A percentile compares a stretch with the other conserved stretches of the same genome.
These are phyloP conservation scores for Fusarium redolens DNA, from an alignment of 2,329 filamentous ascomycete species.

Conservation along the genomic window DNA sequence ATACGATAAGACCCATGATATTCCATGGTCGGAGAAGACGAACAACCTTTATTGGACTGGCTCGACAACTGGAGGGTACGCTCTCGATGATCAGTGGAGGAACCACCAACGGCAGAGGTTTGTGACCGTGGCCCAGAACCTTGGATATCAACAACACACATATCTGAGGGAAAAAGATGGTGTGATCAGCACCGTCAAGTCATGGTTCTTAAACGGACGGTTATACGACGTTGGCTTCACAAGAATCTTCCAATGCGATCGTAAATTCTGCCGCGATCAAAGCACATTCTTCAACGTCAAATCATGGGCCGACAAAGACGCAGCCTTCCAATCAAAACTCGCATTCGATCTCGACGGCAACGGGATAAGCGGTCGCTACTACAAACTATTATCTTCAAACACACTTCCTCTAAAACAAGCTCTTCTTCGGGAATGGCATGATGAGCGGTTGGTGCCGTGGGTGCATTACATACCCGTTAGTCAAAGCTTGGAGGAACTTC, in stretches of 20 bases:
- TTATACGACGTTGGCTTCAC: conserved; percentile 60
- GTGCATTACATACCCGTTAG: conserved; percentile 67
- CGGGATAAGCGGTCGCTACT: conserved; percentile 64
- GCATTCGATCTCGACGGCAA: conserved; percentile 68
- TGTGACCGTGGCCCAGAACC: conserved; percentile 52
- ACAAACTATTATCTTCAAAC: conserved; percentile 60
- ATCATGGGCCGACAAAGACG: conserved; percentile 49
- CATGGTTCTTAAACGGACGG: conserved; percentile 51
- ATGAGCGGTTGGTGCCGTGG: conserved; percentile 66
- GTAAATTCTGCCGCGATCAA: conserved; percentile 51
- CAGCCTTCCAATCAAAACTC: conserved; percentile 53
- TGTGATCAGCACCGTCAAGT: conserved; percentile 28
- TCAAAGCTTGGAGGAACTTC: conserved; percentile 61
- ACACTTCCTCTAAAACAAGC: conserved; percentile 64
- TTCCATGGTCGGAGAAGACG: conserved; percentile 61
- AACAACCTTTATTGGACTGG: conserved; percentile 68
- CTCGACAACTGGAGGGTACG: conserved; percentile 63
- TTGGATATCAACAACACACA: conserved; percentile 37
- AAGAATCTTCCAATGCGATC: conserved; percentile 58
- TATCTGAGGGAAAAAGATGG: conserved; percentile 49
- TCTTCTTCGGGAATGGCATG: conserved; percentile 67
- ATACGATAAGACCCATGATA: conserved; percentile 56
- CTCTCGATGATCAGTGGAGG: conserved; percentile 51
- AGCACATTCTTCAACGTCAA: conserved; percentile 46
- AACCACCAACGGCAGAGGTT: conserved; percentile 62